phyloP scores from a whole-genome alignment of 371 early-diverging fungal species.

The Dipsacomyces acuminosporus region DNA sequence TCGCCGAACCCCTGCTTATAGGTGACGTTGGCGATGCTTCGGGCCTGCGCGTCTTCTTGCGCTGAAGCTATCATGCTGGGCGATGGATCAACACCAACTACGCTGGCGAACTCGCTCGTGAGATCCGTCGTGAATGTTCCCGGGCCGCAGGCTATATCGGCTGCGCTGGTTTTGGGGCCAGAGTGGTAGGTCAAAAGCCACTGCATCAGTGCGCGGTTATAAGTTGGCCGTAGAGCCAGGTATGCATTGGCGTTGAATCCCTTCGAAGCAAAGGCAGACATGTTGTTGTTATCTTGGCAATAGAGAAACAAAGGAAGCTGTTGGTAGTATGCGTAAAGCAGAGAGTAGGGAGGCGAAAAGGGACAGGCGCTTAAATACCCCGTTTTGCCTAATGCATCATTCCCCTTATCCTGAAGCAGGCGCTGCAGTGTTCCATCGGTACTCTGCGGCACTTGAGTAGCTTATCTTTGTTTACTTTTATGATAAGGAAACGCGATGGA shows the following conservation, averaged over 20 bases:
- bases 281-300: background rate
- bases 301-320: background rate
- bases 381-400: no score
- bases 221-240: slow-evolving; percentile 27
- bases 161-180: slow-evolving; percentile 6
- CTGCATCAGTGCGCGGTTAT: slow-evolving; percentile 12
- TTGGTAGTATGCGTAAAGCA: background rate
- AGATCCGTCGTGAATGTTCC: slow-evolving; percentile 48
- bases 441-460: no score
- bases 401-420: no score
- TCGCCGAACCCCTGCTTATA: slow-evolving; percentile 54
- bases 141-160: slow-evolving; percentile 28
- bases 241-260: slow-evolving; percentile 28
- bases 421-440: no score
- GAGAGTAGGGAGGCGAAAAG: no score
- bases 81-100: slow-evolving; percentile 54
- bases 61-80: slow-evolving; percentile 52
- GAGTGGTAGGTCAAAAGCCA: slow-evolving; percentile 29
- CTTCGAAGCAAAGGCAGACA: slow-evolving; percentile 30
- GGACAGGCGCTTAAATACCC: no score
- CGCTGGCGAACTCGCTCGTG: slow-evolving; percentile 49
- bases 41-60: slow-evolving; percentile 1
- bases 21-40: slow-evolving; percentile 43
- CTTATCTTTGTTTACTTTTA: no score
- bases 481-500: no score